A percentile compares a stretch with the other conserved stretches of the same genome.
Evolutionary conservation across 1,139 yeast species (phyloP).

Genomic region (Schwanniomyces etchellsii): DNA sequence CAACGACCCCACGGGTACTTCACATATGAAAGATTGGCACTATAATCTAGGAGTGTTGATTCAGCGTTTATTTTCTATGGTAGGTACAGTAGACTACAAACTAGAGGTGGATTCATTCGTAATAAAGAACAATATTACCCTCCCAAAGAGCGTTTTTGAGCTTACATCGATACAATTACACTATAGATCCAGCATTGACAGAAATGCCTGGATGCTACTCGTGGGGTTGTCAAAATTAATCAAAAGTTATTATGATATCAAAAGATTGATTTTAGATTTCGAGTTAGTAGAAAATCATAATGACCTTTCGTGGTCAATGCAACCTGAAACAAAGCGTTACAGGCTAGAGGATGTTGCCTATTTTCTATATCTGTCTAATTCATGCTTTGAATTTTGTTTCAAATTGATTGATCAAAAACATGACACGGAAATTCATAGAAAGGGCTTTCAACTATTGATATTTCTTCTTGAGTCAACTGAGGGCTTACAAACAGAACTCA

Average conservation of each 20-base stretch:
- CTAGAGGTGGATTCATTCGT: not conserved
- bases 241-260: constrained; percentile 19
- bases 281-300: too few relatives aligned
- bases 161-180: too few relatives aligned
- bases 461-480: constrained; percentile 17
- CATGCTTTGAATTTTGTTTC: constrained; percentile 16
- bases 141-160: too few relatives aligned
- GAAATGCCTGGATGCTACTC: constrained; percentile 22
- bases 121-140: not conserved
- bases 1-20: not conserved
- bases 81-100: not conserved
- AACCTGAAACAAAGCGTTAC: constrained; percentile 19
- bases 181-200: not conserved
- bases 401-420: constrained; percentile 12
- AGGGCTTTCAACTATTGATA: constrained; percentile 25
- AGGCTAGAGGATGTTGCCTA: constrained; percentile 16
- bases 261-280: too few relatives aligned
- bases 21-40: not conserved
- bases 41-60: not conserved
- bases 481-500: too few relatives aligned
- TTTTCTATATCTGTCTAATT: constrained; percentile 12
- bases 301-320: too few relatives aligned
- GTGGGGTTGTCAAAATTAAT: constrained; percentile 25
- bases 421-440: constrained; percentile 13
- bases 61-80: not conserved